Conservation (phyloP, 169 alveolate genomes). For the Plasmodium reichenowi region DNA sequence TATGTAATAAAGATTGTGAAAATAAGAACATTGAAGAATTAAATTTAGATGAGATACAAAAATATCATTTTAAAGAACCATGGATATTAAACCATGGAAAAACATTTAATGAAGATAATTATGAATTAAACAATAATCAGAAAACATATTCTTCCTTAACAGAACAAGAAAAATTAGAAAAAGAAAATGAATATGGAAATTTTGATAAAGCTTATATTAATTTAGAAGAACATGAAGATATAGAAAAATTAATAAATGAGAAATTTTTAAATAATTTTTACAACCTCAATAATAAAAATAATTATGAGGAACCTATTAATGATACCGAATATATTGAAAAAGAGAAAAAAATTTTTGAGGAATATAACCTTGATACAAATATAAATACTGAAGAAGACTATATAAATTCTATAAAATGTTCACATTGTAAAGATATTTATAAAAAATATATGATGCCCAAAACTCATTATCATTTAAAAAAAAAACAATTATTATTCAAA, state of each 20-base stretch:
- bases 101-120: constrained; percentile 5
- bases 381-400: constrained; percentile 24
- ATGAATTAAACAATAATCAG: background rate
- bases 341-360: background rate
- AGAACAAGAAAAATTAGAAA: constrained; percentile 9
- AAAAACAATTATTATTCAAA: constrained; percentile 26
- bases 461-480: constrained; percentile 9
- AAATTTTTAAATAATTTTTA: background rate
- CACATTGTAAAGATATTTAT: constrained; percentile 29
- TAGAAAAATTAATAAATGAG: constrained; percentile 35
- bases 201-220: constrained; percentile 10
- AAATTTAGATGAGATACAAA: constrained; percentile 41
- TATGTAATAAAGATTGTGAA: background rate
- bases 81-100: constrained; percentile 45
- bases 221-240: constrained; percentile 46
- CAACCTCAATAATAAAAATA: background rate
- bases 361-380: background rate
- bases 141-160: constrained; percentile 14
- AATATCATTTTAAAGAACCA: constrained; percentile 53
- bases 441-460: constrained; percentile 6
- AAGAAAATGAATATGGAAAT: constrained; percentile 24
- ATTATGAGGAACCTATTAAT: background rate
- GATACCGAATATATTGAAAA: background rate
- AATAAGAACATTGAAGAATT: constrained; percentile 46
- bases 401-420: constrained; percentile 18